Evolutionary conservation across 108 stramenopile genomes (phyloP).

Genomic region (Pseudonitzschia delicatissima): DNA sequence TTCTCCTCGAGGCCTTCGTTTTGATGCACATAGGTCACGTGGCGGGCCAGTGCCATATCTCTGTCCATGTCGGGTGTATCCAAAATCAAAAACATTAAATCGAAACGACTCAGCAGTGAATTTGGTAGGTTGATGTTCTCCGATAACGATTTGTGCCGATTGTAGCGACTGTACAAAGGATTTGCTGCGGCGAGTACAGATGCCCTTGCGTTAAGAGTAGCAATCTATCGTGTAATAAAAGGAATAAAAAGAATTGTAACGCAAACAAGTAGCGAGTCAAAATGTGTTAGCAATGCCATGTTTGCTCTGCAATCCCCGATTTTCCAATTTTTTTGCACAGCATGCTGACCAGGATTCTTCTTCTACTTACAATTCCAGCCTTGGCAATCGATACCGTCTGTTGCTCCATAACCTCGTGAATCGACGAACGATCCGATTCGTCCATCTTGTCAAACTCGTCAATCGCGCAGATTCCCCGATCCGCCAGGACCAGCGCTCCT

Average conservation of each 20-base stretch:
- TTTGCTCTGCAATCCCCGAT: too few relatives aligned
- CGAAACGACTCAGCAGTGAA: constrained; percentile 96
- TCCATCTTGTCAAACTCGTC: constrained; percentile 99
- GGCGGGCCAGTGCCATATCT: constrained; percentile 94
- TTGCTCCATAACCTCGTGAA: constrained; percentile 99
- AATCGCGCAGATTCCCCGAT: constrained; percentile 97
- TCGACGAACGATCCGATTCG: constrained; percentile 95
- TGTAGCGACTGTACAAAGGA: constrained; percentile 96
- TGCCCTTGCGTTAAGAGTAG: constrained; percentile 96
- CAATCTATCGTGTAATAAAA: constrained; percentile 29
- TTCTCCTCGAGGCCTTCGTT: constrained; percentile 69
- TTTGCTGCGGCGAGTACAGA: constrained; percentile 99
- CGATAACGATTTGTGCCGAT: constrained; percentile 77
- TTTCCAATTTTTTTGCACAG: too few relatives aligned
- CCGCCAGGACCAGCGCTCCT: constrained; percentile 98
- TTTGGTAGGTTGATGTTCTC: constrained; percentile 98
- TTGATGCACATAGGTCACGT: constrained; percentile 98
- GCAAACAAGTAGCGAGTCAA: not conserved
- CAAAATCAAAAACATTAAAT: constrained; percentile 96
- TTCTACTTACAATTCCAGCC: constrained; percentile 87
- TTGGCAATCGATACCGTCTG: constrained; percentile 98
- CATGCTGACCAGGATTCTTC: not conserved
- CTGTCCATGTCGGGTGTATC: constrained; percentile 87
- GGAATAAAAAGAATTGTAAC: not conserved
- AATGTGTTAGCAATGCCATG: too few relatives aligned